Conservation (phyloP, 1,139 yeast species). For the Nakaseomyces uthaithaninus region DNA sequence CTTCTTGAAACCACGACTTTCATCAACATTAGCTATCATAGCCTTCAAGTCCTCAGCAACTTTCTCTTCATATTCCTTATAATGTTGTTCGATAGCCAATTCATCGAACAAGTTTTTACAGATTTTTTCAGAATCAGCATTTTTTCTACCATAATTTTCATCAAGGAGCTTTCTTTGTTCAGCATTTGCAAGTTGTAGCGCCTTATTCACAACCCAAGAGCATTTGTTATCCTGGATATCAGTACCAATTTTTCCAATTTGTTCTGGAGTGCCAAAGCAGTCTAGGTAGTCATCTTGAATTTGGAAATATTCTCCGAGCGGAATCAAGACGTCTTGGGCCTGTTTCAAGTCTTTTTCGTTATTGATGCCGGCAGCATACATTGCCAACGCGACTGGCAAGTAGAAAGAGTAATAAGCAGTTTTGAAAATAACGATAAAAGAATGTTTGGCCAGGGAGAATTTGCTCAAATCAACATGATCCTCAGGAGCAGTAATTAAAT, state of each 20-base stretch:
- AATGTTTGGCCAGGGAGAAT: slow-evolving; percentile 82
- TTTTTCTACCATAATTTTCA: slow-evolving; percentile 82
- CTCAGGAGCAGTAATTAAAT: slow-evolving; percentile 95
- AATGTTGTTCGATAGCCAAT: slow-evolving; percentile 61
- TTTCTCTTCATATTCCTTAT: slow-evolving; percentile 74
- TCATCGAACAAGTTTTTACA: slow-evolving; percentile 73
- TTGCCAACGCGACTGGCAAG: slow-evolving; percentile 94
- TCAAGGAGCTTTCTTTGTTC: slow-evolving; percentile 81
- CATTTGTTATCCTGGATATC: slow-evolving; percentile 98
- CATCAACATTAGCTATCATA: slow-evolving; percentile 68
- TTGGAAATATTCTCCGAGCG: slow-evolving; percentile 97
- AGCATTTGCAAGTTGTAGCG: slow-evolving; percentile 66
- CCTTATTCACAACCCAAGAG: slow-evolving; percentile 95
- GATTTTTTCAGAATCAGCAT: slow-evolving; percentile 55
- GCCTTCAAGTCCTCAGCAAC: slow-evolving; percentile 56
- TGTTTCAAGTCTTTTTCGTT: slow-evolving; percentile 72
- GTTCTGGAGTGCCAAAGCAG: slow-evolving; percentile 95
- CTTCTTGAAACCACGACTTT: slow-evolving; percentile 83
- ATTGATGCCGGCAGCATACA: slow-evolving; percentile 80
- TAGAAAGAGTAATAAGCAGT: slow-evolving; percentile 97
- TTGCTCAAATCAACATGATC: slow-evolving; percentile 81
- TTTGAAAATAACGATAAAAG: slow-evolving; percentile 91
- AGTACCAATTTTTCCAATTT: slow-evolving; percentile 97
- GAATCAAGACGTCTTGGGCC: slow-evolving; percentile 80
- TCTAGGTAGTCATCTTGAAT: slow-evolving; percentile 97